These are phyloP conservation scores for Pseudognaphalium luteoalbum DNA, from an alignment of 129 eudicot genomes.

Conservation along the genomic window DNA sequence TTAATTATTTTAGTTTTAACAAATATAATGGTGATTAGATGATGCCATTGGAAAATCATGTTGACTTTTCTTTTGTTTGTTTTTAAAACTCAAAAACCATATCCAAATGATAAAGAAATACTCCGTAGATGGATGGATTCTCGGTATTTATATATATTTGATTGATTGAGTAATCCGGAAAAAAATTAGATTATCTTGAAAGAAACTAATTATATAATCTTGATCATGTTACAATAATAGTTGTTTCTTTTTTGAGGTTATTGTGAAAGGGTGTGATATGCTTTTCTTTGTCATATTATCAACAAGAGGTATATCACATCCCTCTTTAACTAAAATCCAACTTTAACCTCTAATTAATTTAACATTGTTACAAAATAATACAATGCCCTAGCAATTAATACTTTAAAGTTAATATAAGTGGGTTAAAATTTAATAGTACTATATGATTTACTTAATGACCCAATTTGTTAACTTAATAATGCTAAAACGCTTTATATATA, in stretches of 20 bases:
- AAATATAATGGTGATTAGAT: conserved; percentile 21
- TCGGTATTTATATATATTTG: conserved; percentile 4
- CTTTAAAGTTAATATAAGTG: background rate
- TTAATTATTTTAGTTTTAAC: conserved; percentile 1
- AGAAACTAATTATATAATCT: conserved; percentile 2
- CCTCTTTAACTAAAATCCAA: background rate
- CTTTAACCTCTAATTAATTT: background rate
- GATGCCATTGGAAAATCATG: conserved; percentile 24
- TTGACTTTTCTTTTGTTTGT: conserved; percentile 30
- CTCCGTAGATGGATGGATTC: background rate
- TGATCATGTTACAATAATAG: conserved; percentile 5
- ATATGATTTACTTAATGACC: background rate
- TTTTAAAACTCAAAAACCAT: conserved; percentile 13
- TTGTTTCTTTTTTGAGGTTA: background rate
- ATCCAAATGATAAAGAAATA: conserved; percentile 23
- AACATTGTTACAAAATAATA: background rate
- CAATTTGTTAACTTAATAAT: too few species aligned
- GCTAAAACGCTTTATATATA: background rate
- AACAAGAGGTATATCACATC: conserved; percentile 20
- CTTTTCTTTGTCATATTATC: conserved; percentile 25
- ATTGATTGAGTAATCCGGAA: background rate
- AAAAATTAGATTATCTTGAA: conserved; percentile 17
- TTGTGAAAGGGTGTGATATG: conserved; percentile 18
- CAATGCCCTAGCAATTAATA: background rate
- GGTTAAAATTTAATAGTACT: background rate